phyloP scores from a whole-genome alignment of 176 grass and related monocot species.

The Ampelocalamus luodianensis region DNA sequence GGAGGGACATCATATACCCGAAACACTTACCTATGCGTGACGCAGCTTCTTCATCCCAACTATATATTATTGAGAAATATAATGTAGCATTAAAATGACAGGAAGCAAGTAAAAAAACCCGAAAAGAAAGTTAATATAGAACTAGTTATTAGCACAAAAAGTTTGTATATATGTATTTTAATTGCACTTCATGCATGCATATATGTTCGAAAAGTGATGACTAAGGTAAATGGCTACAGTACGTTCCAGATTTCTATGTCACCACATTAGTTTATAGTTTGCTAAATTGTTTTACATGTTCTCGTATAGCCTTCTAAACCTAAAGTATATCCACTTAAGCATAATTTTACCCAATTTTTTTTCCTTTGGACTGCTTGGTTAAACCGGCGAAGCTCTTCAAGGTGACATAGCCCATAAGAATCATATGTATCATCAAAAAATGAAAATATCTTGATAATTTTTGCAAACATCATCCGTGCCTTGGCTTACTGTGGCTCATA shows the following conservation, averaged over 20 bases:
- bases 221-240: not conserved
- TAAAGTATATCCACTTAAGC: not conserved
- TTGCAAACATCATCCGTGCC: not conserved
- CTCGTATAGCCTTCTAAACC: not conserved
- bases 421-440: constrained; percentile 25
- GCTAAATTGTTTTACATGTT: not conserved
- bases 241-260: not conserved
- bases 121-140: not conserved
- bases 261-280: not conserved
- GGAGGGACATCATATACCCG: not conserved
- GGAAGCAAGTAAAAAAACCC: not conserved
- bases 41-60: constrained; percentile 11
- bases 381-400: constrained; percentile 22
- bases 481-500: constrained; percentile 26
- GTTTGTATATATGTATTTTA: not conserved
- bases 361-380: constrained; percentile 34
- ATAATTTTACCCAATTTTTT: not conserved
- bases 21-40: not conserved
- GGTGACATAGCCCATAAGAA: constrained; percentile 30
- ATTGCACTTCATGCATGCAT: not conserved
- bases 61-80: not conserved
- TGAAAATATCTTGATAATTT: not conserved
- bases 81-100: not conserved
- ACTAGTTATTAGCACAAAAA: not conserved
- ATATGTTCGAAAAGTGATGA: not conserved